Base-by-base conservation (phyloP, 2,329 filamentous ascomycete genomes). In the Neonectria sp. region DNA sequence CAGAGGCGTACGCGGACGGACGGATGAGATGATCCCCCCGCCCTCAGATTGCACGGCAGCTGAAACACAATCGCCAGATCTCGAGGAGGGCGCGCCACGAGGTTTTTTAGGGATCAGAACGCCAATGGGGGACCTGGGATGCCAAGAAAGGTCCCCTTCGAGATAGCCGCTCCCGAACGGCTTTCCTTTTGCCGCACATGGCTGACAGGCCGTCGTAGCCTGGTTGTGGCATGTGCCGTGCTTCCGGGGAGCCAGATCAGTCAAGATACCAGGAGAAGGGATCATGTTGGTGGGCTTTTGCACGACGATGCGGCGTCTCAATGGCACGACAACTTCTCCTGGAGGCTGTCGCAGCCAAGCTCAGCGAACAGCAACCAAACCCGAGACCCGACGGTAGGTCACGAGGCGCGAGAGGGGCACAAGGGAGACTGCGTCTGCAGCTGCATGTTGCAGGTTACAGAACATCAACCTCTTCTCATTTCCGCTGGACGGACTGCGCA, bases 31-130 rank as follows among this genome's bases (percentile, higher is more conserved):
- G 31, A 37, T 12, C 7, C n/a, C 25, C n/a, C 21, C n/a, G 6
- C 8, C 40, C 29, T 52, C 33, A 35, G 31, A 43, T 60, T 24
- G 15, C 15, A 51, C 46, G 35, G 29, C 43, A 55, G 66, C 62
- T 62, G 62, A 65, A 65, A 65, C 57, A 62, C 56, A 31, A 45
- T 43, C 31, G 37, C 55, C 51, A 68, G 58, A 61, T 61, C 55
- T 61, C 27, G 17, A 59, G 37, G 33, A 33, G 63, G 52, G 53
- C 46, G 58, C 61, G 70, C 61, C 68, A 71, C 66, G 61, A 43
- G 63, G 40, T 53, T 62, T 66, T 48, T 55, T 61, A 55, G 61
- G 59, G 65, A 68, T 60, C 60, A 11, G n/a, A 37, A 55, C 51
- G 45, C 55, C 35, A 35, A 63, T 57, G n/a, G 55, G 55, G 35